phyloP scores from a whole-genome alignment of 2,329 filamentous ascomycete species.

The Fusarium sp. region DNA sequence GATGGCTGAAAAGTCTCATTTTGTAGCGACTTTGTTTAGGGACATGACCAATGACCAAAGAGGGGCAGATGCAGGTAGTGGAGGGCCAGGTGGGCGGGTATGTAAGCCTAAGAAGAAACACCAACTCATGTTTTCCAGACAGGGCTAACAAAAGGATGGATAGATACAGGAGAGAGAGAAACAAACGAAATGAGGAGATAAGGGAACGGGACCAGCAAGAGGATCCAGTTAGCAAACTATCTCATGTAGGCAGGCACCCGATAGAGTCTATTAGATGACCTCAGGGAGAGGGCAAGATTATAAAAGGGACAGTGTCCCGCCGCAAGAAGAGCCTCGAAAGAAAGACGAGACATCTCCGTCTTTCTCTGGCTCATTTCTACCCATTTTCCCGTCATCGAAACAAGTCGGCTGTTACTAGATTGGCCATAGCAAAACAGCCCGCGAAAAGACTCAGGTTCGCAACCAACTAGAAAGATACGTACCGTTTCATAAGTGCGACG shows the following conservation, averaged over 20 bases:
- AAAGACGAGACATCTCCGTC: constrained; percentile 26
- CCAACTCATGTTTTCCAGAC: constrained; percentile 6
- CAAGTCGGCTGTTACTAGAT: constrained; percentile 34
- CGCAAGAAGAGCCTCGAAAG: constrained; percentile 13
- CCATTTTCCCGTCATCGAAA: constrained; percentile 33
- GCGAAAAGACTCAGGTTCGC: constrained; percentile 26
- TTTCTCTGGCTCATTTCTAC: constrained; percentile 19
- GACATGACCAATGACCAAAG: background rate
- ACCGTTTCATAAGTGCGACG: constrained; percentile 20
- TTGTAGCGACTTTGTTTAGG: constrained; percentile 1
- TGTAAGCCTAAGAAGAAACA: constrained; percentile 19
- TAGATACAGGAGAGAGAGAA: background rate
- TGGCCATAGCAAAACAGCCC: constrained; percentile 32
- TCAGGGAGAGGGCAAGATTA: constrained; percentile 37
- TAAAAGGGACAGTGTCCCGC: constrained; percentile 41
- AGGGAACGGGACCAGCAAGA: background rate
- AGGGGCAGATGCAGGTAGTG: constrained; percentile 20
- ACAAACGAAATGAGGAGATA: background rate
- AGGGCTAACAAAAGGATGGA: constrained; percentile 14
- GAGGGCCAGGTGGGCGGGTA: constrained; percentile 22
- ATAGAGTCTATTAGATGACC: constrained; percentile 23
- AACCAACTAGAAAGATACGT: constrained; percentile 36
- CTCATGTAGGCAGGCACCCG: constrained; percentile 1
- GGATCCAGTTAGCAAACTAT: background rate
- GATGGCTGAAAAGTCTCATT: constrained; percentile 34